Evolutionary conservation across 2,329 filamentous ascomycete genomes (phyloP).

Genomic region (Pochonia chlamydosporia): DNA sequence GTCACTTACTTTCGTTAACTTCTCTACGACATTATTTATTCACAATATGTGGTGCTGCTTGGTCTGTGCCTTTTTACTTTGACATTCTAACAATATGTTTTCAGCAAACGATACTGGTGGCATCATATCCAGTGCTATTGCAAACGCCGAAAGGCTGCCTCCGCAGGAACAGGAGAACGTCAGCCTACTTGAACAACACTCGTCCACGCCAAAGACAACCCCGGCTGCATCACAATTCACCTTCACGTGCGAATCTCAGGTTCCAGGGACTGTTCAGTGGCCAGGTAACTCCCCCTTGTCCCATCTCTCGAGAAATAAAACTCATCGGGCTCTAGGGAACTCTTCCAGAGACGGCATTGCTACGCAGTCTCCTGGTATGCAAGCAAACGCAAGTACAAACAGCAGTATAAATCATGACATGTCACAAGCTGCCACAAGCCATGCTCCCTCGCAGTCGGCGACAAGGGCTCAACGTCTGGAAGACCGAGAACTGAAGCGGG

Average conservation of each 20-base stretch:
- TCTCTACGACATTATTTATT: background rate
- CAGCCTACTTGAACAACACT: conserved; percentile 69
- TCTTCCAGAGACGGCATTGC: conserved; percentile 16
- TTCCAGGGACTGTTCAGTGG: conserved; percentile 72
- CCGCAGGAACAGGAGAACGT: conserved; percentile 69
- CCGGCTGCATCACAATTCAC: conserved; percentile 86
- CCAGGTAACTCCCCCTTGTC: conserved; percentile 42
- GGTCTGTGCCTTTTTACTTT: background rate
- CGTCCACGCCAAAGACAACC: conserved; percentile 48
- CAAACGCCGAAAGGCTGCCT: conserved; percentile 70
- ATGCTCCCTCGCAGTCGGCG: conserved; percentile 23
- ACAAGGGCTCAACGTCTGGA: conserved; percentile 60
- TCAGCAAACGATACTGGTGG: conserved; percentile 48
- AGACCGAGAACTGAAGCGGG: conserved; percentile 65
- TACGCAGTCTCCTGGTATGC: conserved; percentile 10
- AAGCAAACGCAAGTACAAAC: conserved; percentile 11
- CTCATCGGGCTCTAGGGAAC: conserved; percentile 15
- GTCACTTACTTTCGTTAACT: background rate
- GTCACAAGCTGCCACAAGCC: conserved; percentile 25
- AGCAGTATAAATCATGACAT: conserved; percentile 26
- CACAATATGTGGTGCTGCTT: background rate
- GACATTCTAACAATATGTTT: background rate
- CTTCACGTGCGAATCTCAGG: conserved; percentile 90
- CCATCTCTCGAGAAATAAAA: background rate
- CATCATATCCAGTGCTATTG: conserved; percentile 89